Evolutionary conservation across 805 yeast species (phyloP).

Genomic region (Yamadazyma ubonensis): DNA sequence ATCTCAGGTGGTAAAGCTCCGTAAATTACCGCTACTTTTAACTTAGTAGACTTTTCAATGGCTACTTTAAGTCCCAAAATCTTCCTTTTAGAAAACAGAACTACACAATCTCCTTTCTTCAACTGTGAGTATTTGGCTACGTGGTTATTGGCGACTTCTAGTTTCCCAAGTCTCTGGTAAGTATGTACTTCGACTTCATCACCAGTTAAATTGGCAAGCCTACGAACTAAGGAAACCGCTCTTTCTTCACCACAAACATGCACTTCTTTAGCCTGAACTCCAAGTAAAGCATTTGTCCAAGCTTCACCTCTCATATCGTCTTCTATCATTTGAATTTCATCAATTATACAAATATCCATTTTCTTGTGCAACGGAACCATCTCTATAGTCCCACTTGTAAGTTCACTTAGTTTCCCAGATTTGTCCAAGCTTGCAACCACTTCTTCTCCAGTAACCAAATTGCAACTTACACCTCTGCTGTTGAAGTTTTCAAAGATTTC

Average conservation of each 20-base stretch:
- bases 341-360: slow-evolving; percentile 87
- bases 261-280: slow-evolving; percentile 79
- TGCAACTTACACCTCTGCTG: slow-evolving; percentile 65
- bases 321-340: slow-evolving; percentile 94
- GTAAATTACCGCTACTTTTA: slow-evolving; percentile 83
- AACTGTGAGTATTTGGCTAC: slow-evolving; percentile 39
- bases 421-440: slow-evolving; percentile 68
- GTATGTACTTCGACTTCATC: slow-evolving; percentile 71
- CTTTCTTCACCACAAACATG: slow-evolving; percentile 94
- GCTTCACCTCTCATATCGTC: slow-evolving; percentile 84
- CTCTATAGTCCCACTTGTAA: slow-evolving; percentile 89
- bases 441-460: slow-evolving; percentile 94
- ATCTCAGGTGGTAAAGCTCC: slow-evolving; percentile 97
- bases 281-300: slow-evolving; percentile 89
- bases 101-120: slow-evolving; percentile 80
- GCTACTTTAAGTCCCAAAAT: slow-evolving; percentile 67
- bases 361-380: slow-evolving; percentile 72
- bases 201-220: slow-evolving; percentile 67
- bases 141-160: slow-evolving; percentile 49
- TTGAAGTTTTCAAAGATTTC: slow-evolving; percentile 86
- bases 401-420: slow-evolving; percentile 67
- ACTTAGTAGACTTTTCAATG: slow-evolving; percentile 61
- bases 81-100: slow-evolving; percentile 75
- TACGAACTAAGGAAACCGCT: slow-evolving; percentile 64
- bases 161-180: slow-evolving; percentile 73